These are phyloP conservation scores for Auricularia cornea DNA, from an alignment of 768 basidiomycete species.

Conservation along the genomic window DNA sequence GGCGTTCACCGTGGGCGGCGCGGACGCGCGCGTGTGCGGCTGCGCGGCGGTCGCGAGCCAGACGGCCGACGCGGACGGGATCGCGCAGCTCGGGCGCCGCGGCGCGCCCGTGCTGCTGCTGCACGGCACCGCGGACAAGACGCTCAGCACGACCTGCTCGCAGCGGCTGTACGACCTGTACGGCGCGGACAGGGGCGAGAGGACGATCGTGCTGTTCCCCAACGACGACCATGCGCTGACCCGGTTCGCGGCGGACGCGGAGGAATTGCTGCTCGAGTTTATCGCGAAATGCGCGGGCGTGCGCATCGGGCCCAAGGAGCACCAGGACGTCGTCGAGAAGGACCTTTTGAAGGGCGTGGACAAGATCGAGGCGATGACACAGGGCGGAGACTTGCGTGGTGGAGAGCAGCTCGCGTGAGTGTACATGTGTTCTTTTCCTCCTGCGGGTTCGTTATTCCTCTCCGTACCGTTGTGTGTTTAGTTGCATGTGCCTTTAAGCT, in stretches of 20 bases:
- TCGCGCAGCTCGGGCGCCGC: neutral
- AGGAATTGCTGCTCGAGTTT: no score
- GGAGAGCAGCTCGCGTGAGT: no score
- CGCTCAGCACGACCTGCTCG: neutral
- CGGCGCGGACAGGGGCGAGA: neutral
- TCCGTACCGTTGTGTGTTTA: no score
- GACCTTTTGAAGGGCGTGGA: no score
- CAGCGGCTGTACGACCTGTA: neutral
- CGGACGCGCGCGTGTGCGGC: neutral
- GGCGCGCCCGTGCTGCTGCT: neutral
- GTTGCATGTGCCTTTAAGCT: no score
- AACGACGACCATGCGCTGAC: neutral
- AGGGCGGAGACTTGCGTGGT: no score
- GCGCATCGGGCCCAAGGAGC: no score
- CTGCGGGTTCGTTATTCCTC: no score
- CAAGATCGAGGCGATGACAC: no score
- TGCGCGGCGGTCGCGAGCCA: constrained; percentile 2
- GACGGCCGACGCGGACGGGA: neutral
- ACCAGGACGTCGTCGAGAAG: no score
- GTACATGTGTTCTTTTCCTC: no score
- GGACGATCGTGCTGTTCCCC: neutral
- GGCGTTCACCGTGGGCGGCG: neutral
- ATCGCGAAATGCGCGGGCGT: no score
- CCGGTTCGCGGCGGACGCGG: neutral
- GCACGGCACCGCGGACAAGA: neutral